Evolutionary conservation across 2,329 filamentous ascomycete species (phyloP), one percentile per base, ranked within the genome.

Genomic region (Ophiostoma sp.): DNA sequence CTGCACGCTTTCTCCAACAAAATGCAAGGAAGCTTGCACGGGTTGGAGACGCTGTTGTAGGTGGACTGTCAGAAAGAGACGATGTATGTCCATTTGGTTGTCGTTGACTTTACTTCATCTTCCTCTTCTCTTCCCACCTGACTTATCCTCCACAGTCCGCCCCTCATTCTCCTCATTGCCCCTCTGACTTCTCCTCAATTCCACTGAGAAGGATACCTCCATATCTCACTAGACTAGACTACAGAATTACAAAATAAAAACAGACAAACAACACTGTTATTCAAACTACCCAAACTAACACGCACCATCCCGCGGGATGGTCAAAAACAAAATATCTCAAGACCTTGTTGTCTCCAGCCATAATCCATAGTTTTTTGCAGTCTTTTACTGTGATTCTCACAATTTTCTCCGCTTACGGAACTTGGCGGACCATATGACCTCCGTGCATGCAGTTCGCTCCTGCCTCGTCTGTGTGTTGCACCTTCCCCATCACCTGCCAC

Each of bases 261-360:
- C 33, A 39, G 11, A 63, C 31, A 63, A 63, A 22, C 17, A 42
- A 39, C 63, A 66, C 25, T 28, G 48, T 28, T 25, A 52, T 25
- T n/a, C 4, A 52, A n/a, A 52, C 48, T n/a, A 52, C 48, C 5
- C 25, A 48, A 28, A n/a, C 61, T 66, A 66, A 66, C 59, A 22
- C 61, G 22, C 39, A 48, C 63, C 63, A 64, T 68, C 39, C 63
- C 63, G 63, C 63, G 63, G 63, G 63, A 68, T 68, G 63, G 39
- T 48, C 59, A 64, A 64, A 36, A 25, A 42, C 12, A 8, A n/a
- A n/a, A n/a, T 28, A 63, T 39, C 33, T 5, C 59, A 15, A 22
- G 36, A 39, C 59, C 33, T 22, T 36, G 36, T 42, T 36, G 36
- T 64, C 11, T 64, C 63, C 39, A 31, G 63, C 63, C 63, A 68